Base-by-base conservation (phyloP, 2,329 filamentous ascomycete species). In the Byssoonygena ceratinophila region DNA sequence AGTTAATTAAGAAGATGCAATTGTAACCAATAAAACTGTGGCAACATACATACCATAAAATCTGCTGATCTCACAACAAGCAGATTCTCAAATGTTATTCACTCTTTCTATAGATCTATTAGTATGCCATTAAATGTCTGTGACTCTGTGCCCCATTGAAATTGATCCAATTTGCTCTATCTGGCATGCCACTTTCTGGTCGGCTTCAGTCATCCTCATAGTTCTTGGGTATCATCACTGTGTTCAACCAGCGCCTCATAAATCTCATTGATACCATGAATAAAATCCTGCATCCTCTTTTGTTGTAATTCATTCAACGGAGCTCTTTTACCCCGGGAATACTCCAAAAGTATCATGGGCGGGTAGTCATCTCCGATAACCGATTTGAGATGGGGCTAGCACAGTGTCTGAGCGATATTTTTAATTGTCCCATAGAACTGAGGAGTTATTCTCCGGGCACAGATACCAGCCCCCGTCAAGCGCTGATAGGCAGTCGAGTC, bases 341-440 rank as follows among this genome's bases (percentile, higher is more conserved):
- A 63, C 43, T 64, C 63, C 14, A 64, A 51, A 4, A 65, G 40
- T 6, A 66, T 60, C 2, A 51, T 58, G 4, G 60, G 59, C 11
- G 52, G 41, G 39, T 54, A 53, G 8, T 43, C 25, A 7, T 49
- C 45, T 29, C 47, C 41, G 4, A 46, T 20, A 49, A 48, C 48
- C 12, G 29, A 23, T n/a, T 47, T 12, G 6, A 55, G 45, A 48
- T 55, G 53, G 20, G 53, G 53, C 14, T 31, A 44, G 9, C 37
- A 50, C 4, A 46, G 45, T 20, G 22, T 46, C 6, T 44, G 54
- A 51, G 56, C 40, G 14, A 54, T 48, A 4, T 56, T 55, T 16
- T 55, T 51, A 32, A 53, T 51, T 1, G 36, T 51, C 14, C 56
- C 52, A 34, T 46, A 54, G 34, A 54, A 54, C 20, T 48, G 27